These are phyloP conservation scores for Crithidia mellificae DNA, from an alignment of 208 protist genomes.

Conservation along the genomic window DNA sequence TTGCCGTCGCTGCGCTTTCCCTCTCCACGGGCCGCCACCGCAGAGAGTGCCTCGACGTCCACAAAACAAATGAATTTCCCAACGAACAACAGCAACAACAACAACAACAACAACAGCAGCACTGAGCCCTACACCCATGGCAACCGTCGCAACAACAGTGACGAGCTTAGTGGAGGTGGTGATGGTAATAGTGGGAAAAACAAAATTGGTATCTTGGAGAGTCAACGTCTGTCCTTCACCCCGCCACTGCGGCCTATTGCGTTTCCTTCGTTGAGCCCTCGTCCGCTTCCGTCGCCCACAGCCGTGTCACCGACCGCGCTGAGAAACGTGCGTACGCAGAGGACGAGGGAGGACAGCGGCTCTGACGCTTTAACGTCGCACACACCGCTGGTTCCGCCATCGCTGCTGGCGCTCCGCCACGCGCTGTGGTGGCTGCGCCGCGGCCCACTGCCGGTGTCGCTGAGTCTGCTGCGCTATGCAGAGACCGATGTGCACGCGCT, in stretches of 20 bases:
- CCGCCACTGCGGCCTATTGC: background rate
- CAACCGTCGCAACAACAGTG: too few relatives aligned
- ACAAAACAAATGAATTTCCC: too few relatives aligned
- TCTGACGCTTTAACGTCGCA: too few relatives aligned
- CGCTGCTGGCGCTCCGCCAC: constrained; percentile 36
- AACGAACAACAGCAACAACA: background rate
- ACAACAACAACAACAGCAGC: too few relatives aligned
- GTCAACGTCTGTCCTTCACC: background rate
- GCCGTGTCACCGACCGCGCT: background rate
- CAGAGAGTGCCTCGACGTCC: background rate
- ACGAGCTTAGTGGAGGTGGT: too few relatives aligned
- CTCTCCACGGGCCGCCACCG: background rate
- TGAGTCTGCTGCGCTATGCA: constrained; percentile 44
- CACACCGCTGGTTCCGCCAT: background rate
- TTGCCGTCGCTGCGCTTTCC: background rate
- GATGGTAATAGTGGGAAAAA: too few relatives aligned
- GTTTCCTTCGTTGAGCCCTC: constrained; percentile 4
- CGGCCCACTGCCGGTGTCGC: constrained; percentile 37
- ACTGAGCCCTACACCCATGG: too few relatives aligned
- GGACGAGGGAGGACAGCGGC: too few relatives aligned
- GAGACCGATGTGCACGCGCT: constrained; percentile 34
- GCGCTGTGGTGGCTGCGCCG: constrained; percentile 58
- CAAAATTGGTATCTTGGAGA: too few relatives aligned
- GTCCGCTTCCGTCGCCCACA: background rate
- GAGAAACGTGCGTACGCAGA: too few relatives aligned